Base-by-base conservation (phyloP, 352 stramenopile genomes). In the Thalassiosira mediterranea region DNA sequence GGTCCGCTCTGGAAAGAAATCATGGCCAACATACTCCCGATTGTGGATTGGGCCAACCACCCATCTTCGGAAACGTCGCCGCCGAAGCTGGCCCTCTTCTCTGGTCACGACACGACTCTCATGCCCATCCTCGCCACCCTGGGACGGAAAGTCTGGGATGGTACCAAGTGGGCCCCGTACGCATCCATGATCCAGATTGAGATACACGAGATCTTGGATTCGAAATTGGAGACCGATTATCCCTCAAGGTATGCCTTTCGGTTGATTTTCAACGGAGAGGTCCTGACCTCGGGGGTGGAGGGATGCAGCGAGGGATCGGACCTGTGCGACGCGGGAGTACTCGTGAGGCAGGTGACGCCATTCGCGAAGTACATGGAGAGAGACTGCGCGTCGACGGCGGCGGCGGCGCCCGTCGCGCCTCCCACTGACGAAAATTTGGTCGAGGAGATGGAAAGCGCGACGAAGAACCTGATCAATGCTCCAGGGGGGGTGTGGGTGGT, bases 1-100 rank as follows among this genome's bases (percentile, higher is more conserved):
- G 76, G 72, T 25, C 83, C 83, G 15, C 51, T 92, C 2, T 92
- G 86, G 86, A 68, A 59, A 38, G 86, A 92, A 78, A 88, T 92
- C 28, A 79, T 88, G 67, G 40, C 83, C 19, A 83, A 83, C 28
- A 83, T 90, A n/a, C 54, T 83, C 21, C 61, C 63, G 0, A 78
- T 85, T 47, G 51, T 88, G 21, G 48, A 72, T 21, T 47, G 52
- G 13, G 28, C 46, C 40, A 59, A 46, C 11, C 37, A 71, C 46
- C 47, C 40, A 63, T 46, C 13, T 19, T 63, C 48, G 34, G 48
- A 38, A 46, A 11, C 34, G 15, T 59, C 59, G 13, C 42, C 66
- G 13, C 65, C 75, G 1, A 88, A 88, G 59, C 53, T 91, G n/a
- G 66, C 79, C n/a, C 25, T 91, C 0, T 89, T 86, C 81, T 84